A percentile compares a stretch with the other conserved stretches of the same genome.
phyloP scores from a whole-genome alignment of 2,329 filamentous ascomycete species.

The Pseudogymnoascus sp. region DNA sequence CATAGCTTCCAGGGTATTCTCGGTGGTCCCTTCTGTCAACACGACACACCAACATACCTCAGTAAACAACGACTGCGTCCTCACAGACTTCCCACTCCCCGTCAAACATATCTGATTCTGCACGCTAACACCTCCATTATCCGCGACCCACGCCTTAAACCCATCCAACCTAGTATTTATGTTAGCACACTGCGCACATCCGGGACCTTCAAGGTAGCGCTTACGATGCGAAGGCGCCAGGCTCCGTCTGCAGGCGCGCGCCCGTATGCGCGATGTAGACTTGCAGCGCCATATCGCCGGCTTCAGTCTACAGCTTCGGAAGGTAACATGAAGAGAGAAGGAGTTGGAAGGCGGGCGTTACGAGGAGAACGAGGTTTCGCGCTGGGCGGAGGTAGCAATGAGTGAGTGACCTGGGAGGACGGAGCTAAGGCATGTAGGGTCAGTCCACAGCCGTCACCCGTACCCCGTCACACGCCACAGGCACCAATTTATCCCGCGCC shows the following conservation, averaged over 20 bases:
- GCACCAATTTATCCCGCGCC: slow-evolving; percentile 7
- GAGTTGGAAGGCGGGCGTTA: not conserved
- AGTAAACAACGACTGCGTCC: slow-evolving; percentile 61
- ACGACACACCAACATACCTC: slow-evolving; percentile 50
- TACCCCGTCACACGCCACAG: slow-evolving; percentile 8
- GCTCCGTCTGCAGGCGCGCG: slow-evolving; percentile 73
- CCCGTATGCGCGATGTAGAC: slow-evolving; percentile 91
- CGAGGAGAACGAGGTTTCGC: not conserved
- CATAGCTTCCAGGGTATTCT: not conserved
- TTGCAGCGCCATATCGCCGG: slow-evolving; percentile 68
- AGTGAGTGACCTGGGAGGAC: slow-evolving; percentile 7
- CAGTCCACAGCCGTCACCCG: slow-evolving; percentile 1
- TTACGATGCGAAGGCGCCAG: slow-evolving; percentile 66
- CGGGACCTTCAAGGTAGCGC: slow-evolving; percentile 27
- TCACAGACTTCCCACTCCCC: slow-evolving; percentile 50
- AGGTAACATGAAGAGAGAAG: slow-evolving; percentile 12
- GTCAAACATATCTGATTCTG: slow-evolving; percentile 85
- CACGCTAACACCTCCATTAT: slow-evolving; percentile 63
- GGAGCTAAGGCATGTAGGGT: slow-evolving; percentile 6
- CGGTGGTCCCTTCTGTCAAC: no score
- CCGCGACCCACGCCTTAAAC: slow-evolving; percentile 72
- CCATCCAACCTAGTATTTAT: slow-evolving; percentile 61
- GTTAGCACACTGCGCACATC: slow-evolving; percentile 17
- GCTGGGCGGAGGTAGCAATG: not conserved
- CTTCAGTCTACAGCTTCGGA: slow-evolving; percentile 24